Percentiles rank a stretch among this genome's conserved stretches.
These are phyloP conservation scores for Eucalyptus pauciflora DNA, from an alignment of 345 rosid genomes.

Conservation along the genomic window DNA sequence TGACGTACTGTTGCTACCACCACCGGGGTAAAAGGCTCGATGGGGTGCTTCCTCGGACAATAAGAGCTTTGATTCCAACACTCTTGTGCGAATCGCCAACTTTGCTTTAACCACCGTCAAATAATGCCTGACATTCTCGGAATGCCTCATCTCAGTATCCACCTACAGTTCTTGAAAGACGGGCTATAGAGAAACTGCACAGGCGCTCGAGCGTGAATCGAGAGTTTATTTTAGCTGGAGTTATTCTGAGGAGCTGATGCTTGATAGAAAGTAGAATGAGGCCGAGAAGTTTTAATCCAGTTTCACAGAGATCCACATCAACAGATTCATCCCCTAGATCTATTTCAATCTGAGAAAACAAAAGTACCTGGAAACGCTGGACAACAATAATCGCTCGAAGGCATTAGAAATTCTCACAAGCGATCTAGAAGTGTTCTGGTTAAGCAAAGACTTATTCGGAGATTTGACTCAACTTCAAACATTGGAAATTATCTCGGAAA, in stretches of 20 bases:
- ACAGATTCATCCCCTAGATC: constrained; percentile 32
- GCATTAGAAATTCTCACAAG: background rate
- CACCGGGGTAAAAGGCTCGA: no score
- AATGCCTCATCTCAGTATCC: constrained; percentile 17
- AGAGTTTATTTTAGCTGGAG: constrained; percentile 20
- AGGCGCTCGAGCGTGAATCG: constrained; percentile 21
- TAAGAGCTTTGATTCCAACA: no score
- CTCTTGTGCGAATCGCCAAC: no score
- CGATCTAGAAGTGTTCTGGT: background rate
- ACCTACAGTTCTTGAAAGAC: constrained; percentile 31
- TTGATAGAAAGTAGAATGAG: constrained; percentile 18
- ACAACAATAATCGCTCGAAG: background rate
- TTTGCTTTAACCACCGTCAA: no score
- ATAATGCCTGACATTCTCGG: no score
- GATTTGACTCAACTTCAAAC: background rate
- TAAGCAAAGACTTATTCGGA: background rate
- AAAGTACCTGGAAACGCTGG: background rate
- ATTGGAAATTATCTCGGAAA: background rate
- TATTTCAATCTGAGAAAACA: constrained; percentile 57
- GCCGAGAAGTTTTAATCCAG: constrained; percentile 51
- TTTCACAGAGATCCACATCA: constrained; percentile 33
- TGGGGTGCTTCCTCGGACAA: no score
- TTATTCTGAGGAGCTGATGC: constrained; percentile 10
- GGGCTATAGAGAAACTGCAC: constrained; percentile 23
- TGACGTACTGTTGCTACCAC: no score